A percentile compares a stretch with the other conserved stretches of the same genome.
Evolutionary conservation across 306 rosid genomes (phyloP).

Genomic region (Benincasa hispida): DNA sequence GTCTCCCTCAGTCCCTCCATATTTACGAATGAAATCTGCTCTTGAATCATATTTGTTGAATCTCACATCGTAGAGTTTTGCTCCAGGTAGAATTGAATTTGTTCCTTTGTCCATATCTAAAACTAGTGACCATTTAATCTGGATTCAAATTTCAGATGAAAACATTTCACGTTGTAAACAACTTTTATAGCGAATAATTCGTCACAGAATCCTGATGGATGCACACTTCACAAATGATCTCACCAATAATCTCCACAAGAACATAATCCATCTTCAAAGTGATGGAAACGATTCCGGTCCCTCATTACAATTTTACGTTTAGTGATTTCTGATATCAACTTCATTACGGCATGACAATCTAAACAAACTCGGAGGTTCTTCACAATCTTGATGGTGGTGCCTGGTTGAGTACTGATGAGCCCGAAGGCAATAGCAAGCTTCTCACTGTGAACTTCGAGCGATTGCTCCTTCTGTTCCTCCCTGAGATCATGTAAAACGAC

Average conservation of each 20-base stretch:
- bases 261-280: slow-evolving; percentile 56
- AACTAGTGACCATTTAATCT: neutral
- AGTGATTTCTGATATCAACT: slow-evolving; percentile 53
- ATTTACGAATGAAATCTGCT: neutral
- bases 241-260: slow-evolving; percentile 77
- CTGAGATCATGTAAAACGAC: slow-evolving; percentile 57
- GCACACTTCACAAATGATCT: too few relatives aligned
- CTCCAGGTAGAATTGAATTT: neutral
- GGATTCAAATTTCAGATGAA: neutral
- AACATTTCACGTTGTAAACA: neutral
- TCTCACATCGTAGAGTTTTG: neutral
- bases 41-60: neutral
- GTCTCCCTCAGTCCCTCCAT: neutral
- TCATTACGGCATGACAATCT: slow-evolving; percentile 73
- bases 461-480: slow-evolving; percentile 50
- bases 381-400: slow-evolving; percentile 52
- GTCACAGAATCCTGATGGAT: too few relatives aligned
- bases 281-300: slow-evolving; percentile 73
- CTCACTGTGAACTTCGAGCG: slow-evolving; percentile 73
- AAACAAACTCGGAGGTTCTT: slow-evolving; percentile 64
- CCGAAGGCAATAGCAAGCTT: slow-evolving; percentile 80
- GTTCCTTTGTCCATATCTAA: neutral
- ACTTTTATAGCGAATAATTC: neutral
- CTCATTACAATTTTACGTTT: slow-evolving; percentile 56
- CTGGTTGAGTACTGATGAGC: slow-evolving; percentile 53